phyloP scores from a whole-genome alignment of 2,329 filamentous ascomycete genomes.

The Furcasterigmium sp. region DNA sequence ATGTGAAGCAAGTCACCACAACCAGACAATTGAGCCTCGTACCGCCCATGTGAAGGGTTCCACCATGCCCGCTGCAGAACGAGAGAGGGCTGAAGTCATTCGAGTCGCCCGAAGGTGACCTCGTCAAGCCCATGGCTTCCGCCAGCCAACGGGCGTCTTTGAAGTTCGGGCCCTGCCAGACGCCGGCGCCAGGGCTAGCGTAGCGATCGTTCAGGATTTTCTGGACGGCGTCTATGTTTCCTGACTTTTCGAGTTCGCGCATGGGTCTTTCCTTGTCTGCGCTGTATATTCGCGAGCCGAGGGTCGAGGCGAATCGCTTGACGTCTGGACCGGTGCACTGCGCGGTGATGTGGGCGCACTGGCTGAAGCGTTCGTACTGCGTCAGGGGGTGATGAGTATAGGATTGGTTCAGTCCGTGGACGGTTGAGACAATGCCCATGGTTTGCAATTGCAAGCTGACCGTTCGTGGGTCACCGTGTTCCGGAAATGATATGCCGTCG shows the following conservation, averaged over 20 bases:
- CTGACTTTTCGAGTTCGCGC: not conserved
- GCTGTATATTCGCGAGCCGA: not conserved
- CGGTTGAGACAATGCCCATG: not conserved
- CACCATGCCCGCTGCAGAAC: not conserved
- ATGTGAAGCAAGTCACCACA: not conserved
- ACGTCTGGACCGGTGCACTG: not conserved
- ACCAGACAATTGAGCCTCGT: not conserved
- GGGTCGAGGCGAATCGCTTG: not conserved
- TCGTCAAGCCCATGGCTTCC: not conserved
- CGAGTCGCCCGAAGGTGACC: not conserved
- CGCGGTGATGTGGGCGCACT: not conserved
- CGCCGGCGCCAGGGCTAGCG: not conserved
- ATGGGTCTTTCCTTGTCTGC: not conserved
- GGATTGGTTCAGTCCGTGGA: not conserved
- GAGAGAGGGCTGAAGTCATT: not conserved
- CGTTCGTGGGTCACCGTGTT: not conserved
- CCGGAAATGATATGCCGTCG: not conserved
- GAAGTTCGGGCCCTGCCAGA: not conserved
- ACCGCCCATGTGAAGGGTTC: not conserved
- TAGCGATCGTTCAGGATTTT: not conserved
- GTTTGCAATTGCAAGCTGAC: not conserved
- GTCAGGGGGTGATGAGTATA: not conserved
- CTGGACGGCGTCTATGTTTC: not conserved
- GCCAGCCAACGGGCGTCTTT: not conserved
- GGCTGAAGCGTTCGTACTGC: not conserved